A percentile compares a stretch with the other conserved stretches of the same genome.
These are phyloP conservation scores for Xylaria sp. DNA, from an alignment of 2,329 filamentous ascomycete genomes.

Conservation along the genomic window DNA sequence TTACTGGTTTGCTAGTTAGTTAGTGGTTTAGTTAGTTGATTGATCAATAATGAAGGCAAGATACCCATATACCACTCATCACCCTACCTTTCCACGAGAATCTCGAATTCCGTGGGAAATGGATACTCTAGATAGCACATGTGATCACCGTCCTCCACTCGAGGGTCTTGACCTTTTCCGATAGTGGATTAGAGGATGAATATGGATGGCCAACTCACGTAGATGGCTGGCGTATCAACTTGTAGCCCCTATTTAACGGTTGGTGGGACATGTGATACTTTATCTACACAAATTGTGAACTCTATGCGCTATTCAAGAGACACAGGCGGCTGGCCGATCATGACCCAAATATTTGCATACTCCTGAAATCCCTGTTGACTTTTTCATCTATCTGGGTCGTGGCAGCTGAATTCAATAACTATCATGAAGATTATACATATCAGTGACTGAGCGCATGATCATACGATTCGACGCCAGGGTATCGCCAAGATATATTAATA, in stretches of 20 bases:
- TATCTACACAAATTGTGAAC: too few relatives aligned
- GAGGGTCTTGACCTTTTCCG: not conserved
- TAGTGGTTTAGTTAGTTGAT: too few relatives aligned
- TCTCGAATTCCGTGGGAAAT: not conserved
- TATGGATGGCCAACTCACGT: not conserved
- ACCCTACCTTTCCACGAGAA: not conserved
- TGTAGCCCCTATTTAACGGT: not conserved
- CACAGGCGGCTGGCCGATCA: too few relatives aligned
- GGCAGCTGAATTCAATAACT: too few relatives aligned
- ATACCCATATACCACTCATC: not conserved
- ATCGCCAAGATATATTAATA: conserved; percentile 23
- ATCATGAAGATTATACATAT: too few relatives aligned
- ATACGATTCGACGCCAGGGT: conserved; percentile 15
- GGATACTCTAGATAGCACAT: not conserved
- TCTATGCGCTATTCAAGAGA: too few relatives aligned
- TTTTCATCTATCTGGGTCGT: not conserved
- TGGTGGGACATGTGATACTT: too few relatives aligned
- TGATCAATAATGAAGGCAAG: not conserved
- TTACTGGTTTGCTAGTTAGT: too few relatives aligned
- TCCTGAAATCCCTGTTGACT: not conserved
- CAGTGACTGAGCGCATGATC: not conserved
- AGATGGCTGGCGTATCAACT: not conserved
- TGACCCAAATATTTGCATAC: not conserved
- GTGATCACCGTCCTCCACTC: not conserved
- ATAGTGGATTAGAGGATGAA: not conserved